A percentile compares a stretch with the other conserved stretches of the same genome.
Conservation (phyloP, 2,329 filamentous ascomycete species). For the Xylariomycetidae sp. region DNA sequence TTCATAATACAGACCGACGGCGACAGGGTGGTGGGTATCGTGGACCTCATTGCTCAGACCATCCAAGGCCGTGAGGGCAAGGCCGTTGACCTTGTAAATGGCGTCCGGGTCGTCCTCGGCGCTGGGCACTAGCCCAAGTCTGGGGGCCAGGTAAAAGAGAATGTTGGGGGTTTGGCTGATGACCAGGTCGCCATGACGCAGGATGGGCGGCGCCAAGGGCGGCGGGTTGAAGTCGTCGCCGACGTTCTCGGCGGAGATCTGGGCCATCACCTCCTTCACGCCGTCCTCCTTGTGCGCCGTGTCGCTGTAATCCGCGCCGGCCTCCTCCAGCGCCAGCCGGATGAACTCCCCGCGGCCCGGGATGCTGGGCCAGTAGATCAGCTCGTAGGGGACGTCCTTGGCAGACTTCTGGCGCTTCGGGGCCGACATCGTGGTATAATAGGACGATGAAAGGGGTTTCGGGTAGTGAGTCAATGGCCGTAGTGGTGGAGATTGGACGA, state of each 20-base stretch:
- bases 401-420: constrained; percentile 33
- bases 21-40: constrained; percentile 69
- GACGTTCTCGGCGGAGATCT: constrained; percentile 37
- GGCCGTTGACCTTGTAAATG: constrained; percentile 42
- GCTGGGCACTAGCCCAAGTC: constrained; percentile 46
- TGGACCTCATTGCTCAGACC: constrained; percentile 65
- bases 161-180: constrained; percentile 70
- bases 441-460: no score
- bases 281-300: constrained; percentile 43
- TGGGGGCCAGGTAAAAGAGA: constrained; percentile 60
- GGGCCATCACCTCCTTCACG: constrained; percentile 40
- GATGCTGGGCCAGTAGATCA: constrained; percentile 66
- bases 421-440: constrained; percentile 18
- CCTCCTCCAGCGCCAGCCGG: constrained; percentile 66
- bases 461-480: no score
- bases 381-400: constrained; percentile 49
- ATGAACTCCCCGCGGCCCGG: constrained; percentile 72
- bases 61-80: constrained; percentile 66
- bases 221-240: constrained; percentile 57
- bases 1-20: constrained; percentile 57
- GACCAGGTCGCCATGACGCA: constrained; percentile 55
- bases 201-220: constrained; percentile 58
- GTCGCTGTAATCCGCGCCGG: constrained; percentile 59
- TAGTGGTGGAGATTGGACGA: no score
- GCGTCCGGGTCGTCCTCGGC: constrained; percentile 34